A percentile compares a stretch with the other conserved stretches of the same genome.
These are phyloP conservation scores for Hemileccinum rubropunctum DNA, from an alignment of 768 basidiomycete genomes.

Conservation along the genomic window DNA sequence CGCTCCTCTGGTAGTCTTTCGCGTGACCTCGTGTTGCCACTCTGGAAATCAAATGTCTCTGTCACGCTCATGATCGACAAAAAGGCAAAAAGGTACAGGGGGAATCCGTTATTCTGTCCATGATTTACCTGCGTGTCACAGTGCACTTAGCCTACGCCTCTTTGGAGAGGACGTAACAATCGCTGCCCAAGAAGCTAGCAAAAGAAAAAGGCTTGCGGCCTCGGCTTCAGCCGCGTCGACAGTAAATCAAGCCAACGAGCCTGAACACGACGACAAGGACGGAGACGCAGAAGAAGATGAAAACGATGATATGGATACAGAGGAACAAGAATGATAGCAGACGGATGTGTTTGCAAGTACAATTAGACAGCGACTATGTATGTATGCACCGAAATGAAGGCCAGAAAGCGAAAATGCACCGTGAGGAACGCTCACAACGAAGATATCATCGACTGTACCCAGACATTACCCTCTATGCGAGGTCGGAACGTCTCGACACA, in stretches of 20 bases:
- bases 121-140: conserved; percentile 28
- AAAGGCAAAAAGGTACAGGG: conserved; percentile 81
- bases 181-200: conserved; percentile 38
- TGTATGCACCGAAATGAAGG: conserved; percentile 2
- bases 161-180: conserved; percentile 78
- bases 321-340: conserved; percentile 9
- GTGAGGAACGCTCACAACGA: conserved; percentile 29
- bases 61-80: conserved; percentile 94
- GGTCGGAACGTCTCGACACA: conserved; percentile 66
- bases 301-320: conserved; percentile 10
- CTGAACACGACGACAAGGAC: conserved; percentile 3
- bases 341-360: conserved; percentile 9
- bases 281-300: conserved; percentile 5
- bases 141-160: conserved; percentile 82
- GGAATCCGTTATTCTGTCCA: not conserved
- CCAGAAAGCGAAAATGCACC: not conserved
- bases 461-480: conserved; percentile 72
- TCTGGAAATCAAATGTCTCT: conserved; percentile 92
- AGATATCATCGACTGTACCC: conserved; percentile 64
- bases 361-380: conserved; percentile 10
- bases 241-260: not conserved
- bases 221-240: not conserved
- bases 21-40: conserved; percentile 85
- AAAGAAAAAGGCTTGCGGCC: conserved; percentile 16
- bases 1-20: conserved; percentile 45